A percentile compares a stretch with the other conserved stretches of the same genome.
phyloP scores from a whole-genome alignment of 2,329 filamentous ascomycete species.

The Verticillium alfalfae region DNA sequence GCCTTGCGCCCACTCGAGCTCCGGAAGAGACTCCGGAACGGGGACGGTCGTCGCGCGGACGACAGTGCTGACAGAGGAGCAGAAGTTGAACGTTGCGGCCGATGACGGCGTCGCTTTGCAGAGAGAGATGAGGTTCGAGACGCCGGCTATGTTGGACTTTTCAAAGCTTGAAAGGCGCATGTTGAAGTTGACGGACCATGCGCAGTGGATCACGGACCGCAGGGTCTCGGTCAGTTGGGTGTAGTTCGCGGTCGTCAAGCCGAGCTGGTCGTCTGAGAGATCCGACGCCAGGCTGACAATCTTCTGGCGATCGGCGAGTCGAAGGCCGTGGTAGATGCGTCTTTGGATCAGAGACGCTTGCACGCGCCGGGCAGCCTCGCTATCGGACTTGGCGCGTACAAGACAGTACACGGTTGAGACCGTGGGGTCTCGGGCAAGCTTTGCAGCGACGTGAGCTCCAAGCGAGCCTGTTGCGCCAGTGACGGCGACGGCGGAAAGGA shows the following conservation, averaged over 20 bases:
- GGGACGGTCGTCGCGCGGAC: constrained; percentile 20
- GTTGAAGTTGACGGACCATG: constrained; percentile 55
- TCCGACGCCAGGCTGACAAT: constrained; percentile 24
- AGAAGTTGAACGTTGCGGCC: constrained; percentile 36
- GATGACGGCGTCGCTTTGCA: constrained; percentile 13
- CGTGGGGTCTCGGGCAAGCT: constrained; percentile 52
- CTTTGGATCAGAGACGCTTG: constrained; percentile 19
- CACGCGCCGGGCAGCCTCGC: constrained; percentile 14
- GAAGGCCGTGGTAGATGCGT: constrained; percentile 22
- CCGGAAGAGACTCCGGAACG: constrained; percentile 27
- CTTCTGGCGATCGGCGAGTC: constrained; percentile 8
- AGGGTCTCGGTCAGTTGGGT: constrained; percentile 22
- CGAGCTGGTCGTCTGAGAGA: constrained; percentile 32
- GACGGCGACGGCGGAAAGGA: constrained; percentile 30
- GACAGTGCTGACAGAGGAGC: constrained; percentile 42
- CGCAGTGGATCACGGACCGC: constrained; percentile 41
- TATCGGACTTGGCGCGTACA: constrained; percentile 32
- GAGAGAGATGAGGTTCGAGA: constrained; percentile 34
- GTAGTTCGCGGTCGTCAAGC: constrained; percentile 23
- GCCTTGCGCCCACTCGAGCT: constrained; percentile 28
- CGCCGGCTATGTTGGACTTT: constrained; percentile 35
- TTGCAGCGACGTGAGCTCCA: constrained; percentile 53
- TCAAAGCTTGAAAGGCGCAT: constrained; percentile 45
- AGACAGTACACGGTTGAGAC: constrained; percentile 48
- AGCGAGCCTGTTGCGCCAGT: constrained; percentile 64